Conservation (phyloP, 2,329 filamentous ascomycete genomes). For the Paramyrothecium roridum region DNA sequence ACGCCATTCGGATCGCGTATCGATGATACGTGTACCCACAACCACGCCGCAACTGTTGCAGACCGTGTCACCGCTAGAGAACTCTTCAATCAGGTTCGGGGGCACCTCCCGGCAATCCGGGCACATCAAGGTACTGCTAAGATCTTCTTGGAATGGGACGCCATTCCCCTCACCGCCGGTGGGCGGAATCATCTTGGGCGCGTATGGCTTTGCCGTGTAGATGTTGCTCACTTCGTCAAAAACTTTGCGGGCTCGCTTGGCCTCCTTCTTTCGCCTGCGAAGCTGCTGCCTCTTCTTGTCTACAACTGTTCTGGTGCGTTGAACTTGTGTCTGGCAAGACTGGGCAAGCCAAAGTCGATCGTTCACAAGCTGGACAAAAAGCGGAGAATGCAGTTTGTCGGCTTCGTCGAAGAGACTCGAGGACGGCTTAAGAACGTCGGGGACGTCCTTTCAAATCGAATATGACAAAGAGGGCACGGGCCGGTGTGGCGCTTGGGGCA, state of each 20-base stretch:
- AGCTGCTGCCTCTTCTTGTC: constrained; percentile 29
- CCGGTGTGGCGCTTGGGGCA: background rate
- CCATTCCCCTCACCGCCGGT: constrained; percentile 26
- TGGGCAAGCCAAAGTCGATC: constrained; percentile 34
- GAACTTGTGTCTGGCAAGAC: constrained; percentile 10
- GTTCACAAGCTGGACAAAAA: constrained; percentile 59
- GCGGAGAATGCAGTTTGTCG: constrained; percentile 70
- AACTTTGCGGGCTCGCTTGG: constrained; percentile 31
- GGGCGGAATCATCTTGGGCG: constrained; percentile 44
- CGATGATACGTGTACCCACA: constrained; percentile 85
- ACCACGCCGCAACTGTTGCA: constrained; percentile 91
- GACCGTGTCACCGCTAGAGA: constrained; percentile 87
- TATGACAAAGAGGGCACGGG: background rate
- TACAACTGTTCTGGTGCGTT: constrained; percentile 18
- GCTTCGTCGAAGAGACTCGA: constrained; percentile 16
- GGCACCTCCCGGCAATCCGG: constrained; percentile 88
- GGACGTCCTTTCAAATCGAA: background rate
- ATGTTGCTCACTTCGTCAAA: constrained; percentile 40
- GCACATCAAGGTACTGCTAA: constrained; percentile 83
- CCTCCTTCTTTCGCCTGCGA: constrained; percentile 27
- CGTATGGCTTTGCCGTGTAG: constrained; percentile 37
- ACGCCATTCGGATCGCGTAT: constrained; percentile 96
- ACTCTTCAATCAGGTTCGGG: constrained; percentile 92
- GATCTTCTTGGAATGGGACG: constrained; percentile 69
- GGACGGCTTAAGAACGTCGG: background rate